Conservation (phyloP, 2,329 filamentous ascomycete species). For the Myriosclerotinia duriaeana region DNA sequence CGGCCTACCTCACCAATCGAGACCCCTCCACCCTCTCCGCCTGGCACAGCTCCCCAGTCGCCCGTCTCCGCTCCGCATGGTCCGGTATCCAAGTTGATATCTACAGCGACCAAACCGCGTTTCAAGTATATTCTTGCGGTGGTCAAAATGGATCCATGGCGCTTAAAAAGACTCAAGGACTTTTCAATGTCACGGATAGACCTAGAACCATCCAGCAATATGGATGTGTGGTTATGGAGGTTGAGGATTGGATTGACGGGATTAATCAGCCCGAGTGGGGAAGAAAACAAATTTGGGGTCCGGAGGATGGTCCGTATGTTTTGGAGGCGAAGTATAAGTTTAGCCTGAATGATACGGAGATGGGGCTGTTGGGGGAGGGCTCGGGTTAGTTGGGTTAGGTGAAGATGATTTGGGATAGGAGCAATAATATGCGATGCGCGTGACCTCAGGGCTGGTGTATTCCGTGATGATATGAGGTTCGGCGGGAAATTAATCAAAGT, state of each 20-base stretch:
- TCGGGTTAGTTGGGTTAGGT: constrained; percentile 25
- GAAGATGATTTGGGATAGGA: no score
- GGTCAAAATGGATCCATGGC: constrained; percentile 69
- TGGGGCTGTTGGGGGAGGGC: constrained; percentile 30
- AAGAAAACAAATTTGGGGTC: constrained; percentile 63
- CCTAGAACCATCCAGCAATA: constrained; percentile 68
- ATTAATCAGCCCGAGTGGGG: constrained; percentile 93
- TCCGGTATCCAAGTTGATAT: constrained; percentile 83
- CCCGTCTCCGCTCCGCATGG: constrained; percentile 68
- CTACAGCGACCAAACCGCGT: constrained; percentile 78
- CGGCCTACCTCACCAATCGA: constrained; percentile 68
- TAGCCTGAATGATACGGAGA: constrained; percentile 35
- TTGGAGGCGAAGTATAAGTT: constrained; percentile 62
- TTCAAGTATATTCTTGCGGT: constrained; percentile 86
- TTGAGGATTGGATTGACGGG: constrained; percentile 89
- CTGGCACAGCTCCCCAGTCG: constrained; percentile 63
- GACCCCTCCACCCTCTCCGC: constrained; percentile 55
- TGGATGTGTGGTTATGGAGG: constrained; percentile 86
- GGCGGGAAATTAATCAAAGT: no score
- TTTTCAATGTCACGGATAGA: constrained; percentile 53
- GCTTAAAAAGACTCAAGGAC: constrained; percentile 69
- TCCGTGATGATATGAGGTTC: no score
- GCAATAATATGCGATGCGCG: no score
- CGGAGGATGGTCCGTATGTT: constrained; percentile 60
- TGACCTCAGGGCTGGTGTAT: no score